Conservation (phyloP, 208 protist genomes). For the Wallacemonas sp. region DNA sequence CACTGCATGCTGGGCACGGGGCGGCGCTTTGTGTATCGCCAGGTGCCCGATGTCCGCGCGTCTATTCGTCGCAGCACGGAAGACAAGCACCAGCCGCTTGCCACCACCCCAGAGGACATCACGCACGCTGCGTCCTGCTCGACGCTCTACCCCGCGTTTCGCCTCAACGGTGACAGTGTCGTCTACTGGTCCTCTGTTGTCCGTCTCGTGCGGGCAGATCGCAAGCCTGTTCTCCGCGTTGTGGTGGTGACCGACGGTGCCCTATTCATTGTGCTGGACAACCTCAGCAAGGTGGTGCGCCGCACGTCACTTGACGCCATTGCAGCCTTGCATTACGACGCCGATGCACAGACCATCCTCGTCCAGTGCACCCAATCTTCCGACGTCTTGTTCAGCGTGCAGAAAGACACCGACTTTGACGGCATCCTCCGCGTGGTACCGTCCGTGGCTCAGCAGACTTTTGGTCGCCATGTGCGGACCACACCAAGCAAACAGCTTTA, state of each 20-base stretch:
- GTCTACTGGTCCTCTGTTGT: constrained; percentile 63
- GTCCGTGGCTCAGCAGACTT: constrained; percentile 15
- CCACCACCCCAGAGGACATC: constrained; percentile 21
- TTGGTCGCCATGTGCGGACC: constrained; percentile 25
- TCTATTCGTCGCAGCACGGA: constrained; percentile 42
- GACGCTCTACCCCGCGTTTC: constrained; percentile 37
- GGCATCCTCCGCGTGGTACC: constrained; percentile 31
- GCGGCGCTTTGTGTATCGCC: constrained; percentile 44
- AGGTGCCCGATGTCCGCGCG: constrained; percentile 32
- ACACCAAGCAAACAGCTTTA: constrained; percentile 52
- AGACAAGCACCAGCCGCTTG: constrained; percentile 38
- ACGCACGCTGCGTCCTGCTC: constrained; percentile 30
- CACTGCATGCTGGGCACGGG: constrained; percentile 26
- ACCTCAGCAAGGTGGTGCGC: constrained; percentile 34
- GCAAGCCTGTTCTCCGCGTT: constrained; percentile 28
- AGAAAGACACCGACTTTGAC: constrained; percentile 47
- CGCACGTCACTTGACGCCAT: constrained; percentile 41
- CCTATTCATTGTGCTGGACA: constrained; percentile 42
- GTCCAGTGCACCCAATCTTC: constrained; percentile 36
- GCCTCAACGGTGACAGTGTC: constrained; percentile 38
- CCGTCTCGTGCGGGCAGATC: constrained; percentile 28
- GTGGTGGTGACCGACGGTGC: constrained; percentile 58
- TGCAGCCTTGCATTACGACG: constrained; percentile 40
- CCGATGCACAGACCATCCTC: constrained; percentile 47
- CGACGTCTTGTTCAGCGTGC: constrained; percentile 53